Conservation (phyloP, 2,329 filamentous ascomycete genomes). For the Aspergillus ruber region DNA sequence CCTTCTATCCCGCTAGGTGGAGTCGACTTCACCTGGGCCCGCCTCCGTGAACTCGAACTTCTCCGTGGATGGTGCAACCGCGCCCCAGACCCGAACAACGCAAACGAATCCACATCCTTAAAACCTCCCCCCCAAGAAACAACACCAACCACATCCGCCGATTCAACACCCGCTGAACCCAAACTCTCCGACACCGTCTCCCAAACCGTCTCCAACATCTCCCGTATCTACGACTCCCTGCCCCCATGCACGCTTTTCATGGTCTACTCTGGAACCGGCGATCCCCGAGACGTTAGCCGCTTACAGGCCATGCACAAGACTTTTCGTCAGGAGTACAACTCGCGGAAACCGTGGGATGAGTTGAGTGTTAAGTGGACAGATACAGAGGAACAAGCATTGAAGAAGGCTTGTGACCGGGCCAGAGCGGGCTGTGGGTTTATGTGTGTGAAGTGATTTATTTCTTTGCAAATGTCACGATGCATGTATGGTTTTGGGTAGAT, state of each 20-base stretch:
- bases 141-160: slow-evolving; percentile 9
- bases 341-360: slow-evolving; percentile 57
- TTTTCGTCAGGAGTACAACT: slow-evolving; percentile 52
- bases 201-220: slow-evolving; percentile 47
- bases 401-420: slow-evolving; percentile 50
- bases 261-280: slow-evolving; percentile 59
- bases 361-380: slow-evolving; percentile 60
- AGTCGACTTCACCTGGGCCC: slow-evolving; percentile 58
- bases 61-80: slow-evolving; percentile 55
- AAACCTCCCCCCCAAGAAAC: slow-evolving; percentile 20
- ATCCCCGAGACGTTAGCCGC: slow-evolving; percentile 51
- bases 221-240: slow-evolving; percentile 48
- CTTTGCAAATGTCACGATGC: not conserved
- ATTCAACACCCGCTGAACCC: slow-evolving; percentile 7
- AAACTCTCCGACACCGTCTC: slow-evolving; percentile 42
- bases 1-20: slow-evolving; percentile 44
- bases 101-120: slow-evolving; percentile 29
- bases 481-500: not conserved
- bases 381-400: slow-evolving; percentile 54
- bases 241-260: slow-evolving; percentile 56
- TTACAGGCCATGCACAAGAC: slow-evolving; percentile 51
- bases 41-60: slow-evolving; percentile 56
- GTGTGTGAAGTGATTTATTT: slow-evolving; percentile 46
- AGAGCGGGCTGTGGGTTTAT: slow-evolving; percentile 55
- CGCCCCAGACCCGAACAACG: slow-evolving; percentile 41